Base-by-base conservation (phyloP, 2,329 filamentous ascomycete genomes). In the Sordariomycetes sp. region DNA sequence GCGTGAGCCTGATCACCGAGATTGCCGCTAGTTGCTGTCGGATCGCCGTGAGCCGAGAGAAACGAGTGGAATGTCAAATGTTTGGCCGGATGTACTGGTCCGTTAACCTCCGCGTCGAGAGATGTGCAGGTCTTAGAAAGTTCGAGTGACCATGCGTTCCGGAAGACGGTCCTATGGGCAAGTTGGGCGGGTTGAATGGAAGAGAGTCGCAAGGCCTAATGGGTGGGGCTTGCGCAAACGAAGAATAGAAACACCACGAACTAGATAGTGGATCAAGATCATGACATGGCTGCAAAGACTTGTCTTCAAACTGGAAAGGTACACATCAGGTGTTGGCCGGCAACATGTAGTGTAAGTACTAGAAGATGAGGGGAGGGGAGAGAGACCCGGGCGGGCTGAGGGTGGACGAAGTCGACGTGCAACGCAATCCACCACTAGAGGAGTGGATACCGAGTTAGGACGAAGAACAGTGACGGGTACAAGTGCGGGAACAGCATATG, bases 41-140 rank as follows among this genome's bases (percentile, higher is more conserved):
- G 57, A 56, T 59, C 57, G 53, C 50, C 34, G 22, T 51, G 48
- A 53, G 34, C 57, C 57, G 57, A 59, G 15, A 32, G 36, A 36
- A 58, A 55, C 45, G 8, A 20, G 8, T 12, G 45, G 22, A 50
- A 50, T 7, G n/a, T 20, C 20, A 50, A 13, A 24, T 12, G 20
- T 22, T 50, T 20, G 45, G 12, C 13, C 45, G 10, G 45, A 24
- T 50, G 22, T 20, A 7, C 20, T 22, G 22, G 45, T 12, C 20
- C n/a, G 45, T 20, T 50, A 3, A 24, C 17, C 45, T 24, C n/a
- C 20, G 45, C n/a, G 45, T 22, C 6, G n/a, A 17, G 45, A 50
- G 20, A 3, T 50, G 20, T 12, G 20, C 22, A 24, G 45, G 45
- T 2, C 45, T 6, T 20, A 10, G 22, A 8, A 20, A 24, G 22